A percentile compares a stretch with the other conserved stretches of the same genome.
phyloP scores from a whole-genome alignment of 345 rosid genomes.

The Erysimum cheiranthoides region DNA sequence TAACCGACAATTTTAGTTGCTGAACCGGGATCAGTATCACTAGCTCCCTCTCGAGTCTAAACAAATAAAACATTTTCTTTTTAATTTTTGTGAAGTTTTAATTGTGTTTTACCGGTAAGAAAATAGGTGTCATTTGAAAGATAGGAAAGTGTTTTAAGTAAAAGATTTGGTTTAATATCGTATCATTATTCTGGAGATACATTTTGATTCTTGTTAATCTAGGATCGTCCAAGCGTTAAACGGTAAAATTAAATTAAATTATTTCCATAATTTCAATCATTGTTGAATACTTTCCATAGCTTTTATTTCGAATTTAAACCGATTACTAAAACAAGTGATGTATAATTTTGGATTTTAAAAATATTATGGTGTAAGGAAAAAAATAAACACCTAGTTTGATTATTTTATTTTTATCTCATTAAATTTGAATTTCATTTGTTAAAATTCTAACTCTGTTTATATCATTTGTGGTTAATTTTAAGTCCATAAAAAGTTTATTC shows the following conservation, averaged over 20 bases:
- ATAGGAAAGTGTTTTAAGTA: conserved; percentile 34
- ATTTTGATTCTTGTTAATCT: conserved; percentile 38
- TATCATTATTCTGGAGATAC: conserved; percentile 36
- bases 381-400: neutral
- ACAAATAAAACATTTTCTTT: neutral
- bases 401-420: neutral
- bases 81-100: neutral
- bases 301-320: neutral
- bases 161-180: conserved; percentile 39
- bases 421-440: too few species aligned
- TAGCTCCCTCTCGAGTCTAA: too few species aligned
- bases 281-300: conserved; percentile 15
- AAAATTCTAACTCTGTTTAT: neutral
- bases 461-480: neutral
- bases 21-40: neutral
- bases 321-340: neutral
- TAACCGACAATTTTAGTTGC: neutral
- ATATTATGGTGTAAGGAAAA: neutral
- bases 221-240: conserved; percentile 15
- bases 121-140: conserved; percentile 10
- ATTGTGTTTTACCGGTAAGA: too few species aligned
- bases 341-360: neutral
- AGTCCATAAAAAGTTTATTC: too few species aligned
- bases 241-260: conserved; percentile 14
- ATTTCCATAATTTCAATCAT: conserved; percentile 16